These are phyloP conservation scores for Cyclotella choctawhatcheeana DNA, from an alignment of 108 stramenopile genomes.

Conservation along the genomic window DNA sequence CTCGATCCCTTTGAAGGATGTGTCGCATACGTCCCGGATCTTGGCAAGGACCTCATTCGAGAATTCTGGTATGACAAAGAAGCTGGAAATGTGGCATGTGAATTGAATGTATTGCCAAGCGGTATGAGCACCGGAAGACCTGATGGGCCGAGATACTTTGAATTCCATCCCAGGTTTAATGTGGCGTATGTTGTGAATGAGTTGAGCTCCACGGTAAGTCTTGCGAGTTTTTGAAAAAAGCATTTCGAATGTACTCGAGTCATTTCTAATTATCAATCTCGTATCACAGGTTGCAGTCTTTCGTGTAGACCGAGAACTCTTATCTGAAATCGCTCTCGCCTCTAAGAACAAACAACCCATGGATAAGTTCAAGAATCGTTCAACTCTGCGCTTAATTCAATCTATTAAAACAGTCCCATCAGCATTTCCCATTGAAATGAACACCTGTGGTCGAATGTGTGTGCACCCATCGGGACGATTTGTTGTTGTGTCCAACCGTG, in stretches of 20 bases:
- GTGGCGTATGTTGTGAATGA: conserved; percentile 93
- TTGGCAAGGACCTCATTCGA: conserved; percentile 87
- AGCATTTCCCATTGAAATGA: conserved; percentile 89
- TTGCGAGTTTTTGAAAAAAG: neutral
- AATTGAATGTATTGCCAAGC: conserved; percentile 77
- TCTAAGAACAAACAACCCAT: conserved; percentile 67
- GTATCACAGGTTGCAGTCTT: neutral
- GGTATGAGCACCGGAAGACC: conserved; percentile 84
- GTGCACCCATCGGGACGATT: conserved; percentile 89
- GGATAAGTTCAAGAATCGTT: conserved; percentile 67
- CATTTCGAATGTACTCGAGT: too few species aligned
- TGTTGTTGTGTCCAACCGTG: conserved; percentile 94
- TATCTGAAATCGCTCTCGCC: conserved; percentile 62
- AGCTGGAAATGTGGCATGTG: conserved; percentile 63
- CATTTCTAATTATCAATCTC: too few species aligned
- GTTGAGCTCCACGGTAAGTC: conserved; percentile 80
- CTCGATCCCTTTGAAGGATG: neutral
- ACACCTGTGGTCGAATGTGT: conserved; percentile 93
- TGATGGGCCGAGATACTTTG: conserved; percentile 91
- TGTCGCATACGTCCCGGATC: neutral
- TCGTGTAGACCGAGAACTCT: neutral
- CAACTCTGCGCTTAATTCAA: conserved; percentile 85
- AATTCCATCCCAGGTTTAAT: conserved; percentile 89
- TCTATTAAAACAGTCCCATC: conserved; percentile 89
- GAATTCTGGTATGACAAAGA: conserved; percentile 78